Evolutionary conservation across 257 asterid species (phyloP).

Genomic region (Linaria vulgaris): DNA sequence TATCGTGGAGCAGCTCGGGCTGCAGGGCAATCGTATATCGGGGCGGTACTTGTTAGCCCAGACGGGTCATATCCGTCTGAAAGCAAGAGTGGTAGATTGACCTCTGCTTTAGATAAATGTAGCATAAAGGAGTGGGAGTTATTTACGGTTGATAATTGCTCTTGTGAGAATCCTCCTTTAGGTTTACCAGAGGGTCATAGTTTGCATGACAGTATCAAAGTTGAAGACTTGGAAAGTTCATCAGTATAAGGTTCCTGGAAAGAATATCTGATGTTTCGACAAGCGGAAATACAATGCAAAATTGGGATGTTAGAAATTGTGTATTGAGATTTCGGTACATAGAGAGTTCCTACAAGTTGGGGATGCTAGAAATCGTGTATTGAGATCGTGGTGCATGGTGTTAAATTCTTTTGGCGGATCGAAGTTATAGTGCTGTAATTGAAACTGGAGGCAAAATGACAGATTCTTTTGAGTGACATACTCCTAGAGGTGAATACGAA

Average conservation of each 20-base stretch:
- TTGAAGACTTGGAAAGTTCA: slow-evolving; percentile 28
- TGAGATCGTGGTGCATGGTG: no score
- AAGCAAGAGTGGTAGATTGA: slow-evolving; percentile 39
- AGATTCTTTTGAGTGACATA: no score
- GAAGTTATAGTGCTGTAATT: no score
- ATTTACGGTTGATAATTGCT: slow-evolving; percentile 71
- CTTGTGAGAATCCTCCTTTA: slow-evolving; percentile 67
- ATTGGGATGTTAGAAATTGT: no score
- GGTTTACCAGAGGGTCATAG: slow-evolving; percentile 73
- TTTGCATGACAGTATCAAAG: slow-evolving; percentile 50
- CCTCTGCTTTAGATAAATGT: slow-evolving; percentile 65
- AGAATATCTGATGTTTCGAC: background rate
- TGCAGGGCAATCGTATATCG: slow-evolving; percentile 88
- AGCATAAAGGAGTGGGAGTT: slow-evolving; percentile 85
- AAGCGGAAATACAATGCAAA: no score
- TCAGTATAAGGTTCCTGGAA: slow-evolving; percentile 15
- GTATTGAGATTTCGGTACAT: no score
- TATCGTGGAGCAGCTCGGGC: slow-evolving; percentile 90
- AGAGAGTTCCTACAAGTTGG: no score
- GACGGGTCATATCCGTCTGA: slow-evolving; percentile 60
- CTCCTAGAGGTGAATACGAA: no score
- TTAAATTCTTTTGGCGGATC: no score
- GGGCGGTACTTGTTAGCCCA: slow-evolving; percentile 85
- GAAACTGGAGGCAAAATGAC: no score
- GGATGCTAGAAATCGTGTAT: no score